Evolutionary conservation across 805 yeast species (phyloP).

Genomic region (Kuraishia capsulata): DNA sequence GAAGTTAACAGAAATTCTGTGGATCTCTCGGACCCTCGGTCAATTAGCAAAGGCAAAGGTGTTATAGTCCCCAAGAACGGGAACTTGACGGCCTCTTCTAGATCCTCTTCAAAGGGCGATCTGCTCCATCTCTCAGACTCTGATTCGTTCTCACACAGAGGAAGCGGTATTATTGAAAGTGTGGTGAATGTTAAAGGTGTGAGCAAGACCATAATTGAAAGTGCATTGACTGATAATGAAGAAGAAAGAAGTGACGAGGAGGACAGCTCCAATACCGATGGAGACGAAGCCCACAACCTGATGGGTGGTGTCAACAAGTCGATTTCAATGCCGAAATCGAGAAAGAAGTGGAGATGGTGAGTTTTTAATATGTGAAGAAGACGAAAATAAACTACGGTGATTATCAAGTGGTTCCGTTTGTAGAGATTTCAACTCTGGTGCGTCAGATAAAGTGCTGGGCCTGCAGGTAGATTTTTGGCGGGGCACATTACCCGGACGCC

Average conservation of each 20-base stretch:
- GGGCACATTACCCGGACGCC: no score
- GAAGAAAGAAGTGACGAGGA: conserved; percentile 13
- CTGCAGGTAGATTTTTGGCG: no score
- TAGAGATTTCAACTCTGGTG: no score
- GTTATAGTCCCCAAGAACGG: background rate
- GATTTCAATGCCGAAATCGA: background rate
- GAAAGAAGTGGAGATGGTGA: background rate
- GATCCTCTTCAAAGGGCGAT: conserved; percentile 9
- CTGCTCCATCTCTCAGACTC: conserved; percentile 6
- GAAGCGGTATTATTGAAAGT: conserved; percentile 64
- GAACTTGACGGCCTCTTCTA: conserved; percentile 8
- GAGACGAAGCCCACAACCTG: background rate
- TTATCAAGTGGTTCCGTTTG: no score
- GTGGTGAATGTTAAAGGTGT: conserved; percentile 80
- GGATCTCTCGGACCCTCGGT: conserved; percentile 14
- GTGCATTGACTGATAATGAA: conserved; percentile 37
- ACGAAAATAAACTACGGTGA: no score
- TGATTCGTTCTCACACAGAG: conserved; percentile 20
- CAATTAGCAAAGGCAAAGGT: background rate
- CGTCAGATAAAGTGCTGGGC: no score
- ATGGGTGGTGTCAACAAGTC: background rate
- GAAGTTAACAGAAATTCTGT: conserved; percentile 9
- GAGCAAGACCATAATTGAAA: conserved; percentile 77
- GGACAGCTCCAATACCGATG: background rate
- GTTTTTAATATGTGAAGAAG: background rate